Percentiles rank a stretch among this genome's conserved stretches.
phyloP scores from a whole-genome alignment of 805 yeast genomes.

The Jamesozyma gamospora region DNA sequence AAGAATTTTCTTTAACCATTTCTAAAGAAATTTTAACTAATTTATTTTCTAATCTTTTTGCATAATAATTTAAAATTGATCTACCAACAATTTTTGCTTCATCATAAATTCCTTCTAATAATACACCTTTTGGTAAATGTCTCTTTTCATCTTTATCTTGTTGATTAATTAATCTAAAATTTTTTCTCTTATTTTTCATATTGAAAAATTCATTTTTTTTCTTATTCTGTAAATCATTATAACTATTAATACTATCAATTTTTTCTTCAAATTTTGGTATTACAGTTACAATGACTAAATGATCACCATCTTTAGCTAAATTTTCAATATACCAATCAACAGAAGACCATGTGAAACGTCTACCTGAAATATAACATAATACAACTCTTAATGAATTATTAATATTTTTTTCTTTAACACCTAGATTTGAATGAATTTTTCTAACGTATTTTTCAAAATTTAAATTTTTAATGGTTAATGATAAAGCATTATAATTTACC shows the following conservation, averaged over 20 bases:
- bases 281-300: slow-evolving; percentile 48
- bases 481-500: slow-evolving; percentile 22
- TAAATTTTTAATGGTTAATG: slow-evolving; percentile 16
- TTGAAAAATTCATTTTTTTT: slow-evolving; percentile 2
- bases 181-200: not conserved
- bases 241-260: slow-evolving; percentile 5
- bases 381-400: slow-evolving; percentile 33
- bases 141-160: not conserved
- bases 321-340: slow-evolving; percentile 56
- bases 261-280: slow-evolving; percentile 30
- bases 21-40: slow-evolving; percentile 26
- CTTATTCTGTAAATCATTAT: slow-evolving; percentile 7
- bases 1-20: slow-evolving; percentile 21
- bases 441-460: slow-evolving; percentile 12
- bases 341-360: slow-evolving; percentile 67
- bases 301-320: slow-evolving; percentile 53
- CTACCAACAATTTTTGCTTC: slow-evolving; percentile 19
- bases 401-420: slow-evolving; percentile 6
- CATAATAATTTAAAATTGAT: slow-evolving; percentile 20
- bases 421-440: slow-evolving; percentile 2
- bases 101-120: slow-evolving; percentile 20
- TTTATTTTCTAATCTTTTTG: slow-evolving; percentile 14
- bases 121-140: slow-evolving; percentile 9
- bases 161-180: not conserved
- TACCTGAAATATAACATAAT: slow-evolving; percentile 52